Conservation (phyloP, 2,329 filamentous ascomycete genomes). For the Cercospora sesami region DNA sequence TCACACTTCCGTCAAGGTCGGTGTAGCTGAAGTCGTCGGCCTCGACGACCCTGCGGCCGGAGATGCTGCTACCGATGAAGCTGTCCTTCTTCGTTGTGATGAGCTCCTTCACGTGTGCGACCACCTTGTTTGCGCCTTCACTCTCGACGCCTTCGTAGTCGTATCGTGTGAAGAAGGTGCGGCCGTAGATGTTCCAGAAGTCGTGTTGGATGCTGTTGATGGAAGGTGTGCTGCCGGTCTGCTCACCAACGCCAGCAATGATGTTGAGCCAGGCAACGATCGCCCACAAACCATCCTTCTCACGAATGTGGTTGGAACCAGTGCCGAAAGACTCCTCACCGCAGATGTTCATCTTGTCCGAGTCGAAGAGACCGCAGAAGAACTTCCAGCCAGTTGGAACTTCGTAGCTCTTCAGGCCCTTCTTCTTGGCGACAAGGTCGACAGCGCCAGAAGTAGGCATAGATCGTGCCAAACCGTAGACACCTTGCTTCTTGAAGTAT, state of each 20-base stretch:
- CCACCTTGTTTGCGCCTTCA: slow-evolving; percentile 86
- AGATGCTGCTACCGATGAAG: slow-evolving; percentile 81
- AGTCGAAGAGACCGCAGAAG: slow-evolving; percentile 94
- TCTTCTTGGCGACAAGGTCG: slow-evolving; percentile 92
- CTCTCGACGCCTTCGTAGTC: slow-evolving; percentile 96
- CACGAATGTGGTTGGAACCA: slow-evolving; percentile 96
- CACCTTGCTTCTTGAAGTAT: slow-evolving; percentile 96
- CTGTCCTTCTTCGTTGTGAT: slow-evolving; percentile 67
- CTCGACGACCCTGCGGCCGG: slow-evolving; percentile 79
- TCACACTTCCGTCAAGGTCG: slow-evolving; percentile 94
- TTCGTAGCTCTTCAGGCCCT: slow-evolving; percentile 89
- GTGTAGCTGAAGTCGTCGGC: slow-evolving; percentile 98
- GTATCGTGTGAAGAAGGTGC: slow-evolving; percentile 98
- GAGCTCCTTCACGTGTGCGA: slow-evolving; percentile 74
- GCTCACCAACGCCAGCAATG: slow-evolving; percentile 86
- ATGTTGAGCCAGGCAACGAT: slow-evolving; percentile 98
- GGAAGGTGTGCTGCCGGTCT: slow-evolving; percentile 78
- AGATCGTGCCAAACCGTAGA: slow-evolving; percentile 90
- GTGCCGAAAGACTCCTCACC: slow-evolving; percentile 98
- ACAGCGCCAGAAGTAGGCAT: slow-evolving; percentile 98
- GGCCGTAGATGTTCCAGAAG: slow-evolving; percentile 95
- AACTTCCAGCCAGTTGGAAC: slow-evolving; percentile 99
- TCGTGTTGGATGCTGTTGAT: slow-evolving; percentile 96
- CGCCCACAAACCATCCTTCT: slow-evolving; percentile 98
- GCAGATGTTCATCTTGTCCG: slow-evolving; percentile 95